Percentiles rank a stretch among this genome's conserved stretches.
Conservation (phyloP, 768 basidiomycete genomes). For the Podaxis sp. region DNA sequence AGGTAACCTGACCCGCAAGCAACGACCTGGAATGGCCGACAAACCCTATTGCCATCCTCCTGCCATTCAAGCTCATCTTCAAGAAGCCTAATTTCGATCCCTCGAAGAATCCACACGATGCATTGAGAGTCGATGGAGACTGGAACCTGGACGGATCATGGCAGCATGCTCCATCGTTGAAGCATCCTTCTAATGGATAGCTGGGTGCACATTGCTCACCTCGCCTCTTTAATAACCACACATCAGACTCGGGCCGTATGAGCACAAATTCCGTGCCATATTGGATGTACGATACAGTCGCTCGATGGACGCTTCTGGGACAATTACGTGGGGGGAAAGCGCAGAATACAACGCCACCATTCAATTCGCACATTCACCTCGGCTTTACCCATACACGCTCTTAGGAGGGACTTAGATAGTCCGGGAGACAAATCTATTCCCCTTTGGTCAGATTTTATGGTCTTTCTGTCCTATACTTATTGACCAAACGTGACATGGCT, state of each 20-base stretch:
- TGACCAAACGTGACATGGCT: background rate
- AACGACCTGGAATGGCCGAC: no score
- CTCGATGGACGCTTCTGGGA: background rate
- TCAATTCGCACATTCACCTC: background rate
- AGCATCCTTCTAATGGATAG: background rate
- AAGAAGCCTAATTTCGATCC: background rate
- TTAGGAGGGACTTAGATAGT: background rate
- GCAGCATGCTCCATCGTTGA: background rate
- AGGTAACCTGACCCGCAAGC: no score
- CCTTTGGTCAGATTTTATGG: background rate
- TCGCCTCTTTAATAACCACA: background rate
- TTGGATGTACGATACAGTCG: background rate
- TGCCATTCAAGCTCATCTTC: background rate
- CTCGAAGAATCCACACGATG: background rate
- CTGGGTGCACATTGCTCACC: background rate
- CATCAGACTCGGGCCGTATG: background rate
- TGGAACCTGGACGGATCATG: background rate
- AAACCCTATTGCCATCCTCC: no score
- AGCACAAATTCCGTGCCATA: background rate
- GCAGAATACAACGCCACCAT: background rate
- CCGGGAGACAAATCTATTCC: background rate
- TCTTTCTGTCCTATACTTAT: background rate
- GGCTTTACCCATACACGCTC: background rate
- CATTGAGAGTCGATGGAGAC: background rate
- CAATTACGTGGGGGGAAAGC: background rate